Evolutionary conservation across 2,329 filamentous ascomycete species (phyloP).

Genomic region (Beauveria scarabaeidicola): DNA sequence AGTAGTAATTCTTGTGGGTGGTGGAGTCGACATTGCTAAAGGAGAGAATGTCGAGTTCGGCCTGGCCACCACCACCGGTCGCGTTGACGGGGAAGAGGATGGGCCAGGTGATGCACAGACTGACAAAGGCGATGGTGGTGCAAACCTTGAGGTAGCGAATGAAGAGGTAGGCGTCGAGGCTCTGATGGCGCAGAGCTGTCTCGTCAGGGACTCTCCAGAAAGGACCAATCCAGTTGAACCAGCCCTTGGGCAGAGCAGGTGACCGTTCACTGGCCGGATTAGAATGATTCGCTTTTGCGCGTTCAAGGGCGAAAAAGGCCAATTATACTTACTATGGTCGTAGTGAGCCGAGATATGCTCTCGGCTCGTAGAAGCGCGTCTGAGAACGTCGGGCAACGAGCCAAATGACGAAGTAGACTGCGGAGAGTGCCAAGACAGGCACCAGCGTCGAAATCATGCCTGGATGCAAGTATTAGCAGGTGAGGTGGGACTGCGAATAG

Average conservation of each 20-base stretch:
- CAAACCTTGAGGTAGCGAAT: slow-evolving; percentile 12
- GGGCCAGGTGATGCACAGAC: slow-evolving; percentile 75
- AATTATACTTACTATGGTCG: slow-evolving; percentile 36
- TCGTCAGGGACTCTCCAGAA: slow-evolving; percentile 62
- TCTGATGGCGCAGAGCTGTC: slow-evolving; percentile 77
- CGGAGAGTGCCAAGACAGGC: slow-evolving; percentile 41
- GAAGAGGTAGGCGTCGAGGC: slow-evolving; percentile 72
- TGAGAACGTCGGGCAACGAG: slow-evolving; percentile 38
- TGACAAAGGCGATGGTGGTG: slow-evolving; percentile 25
- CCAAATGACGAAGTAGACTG: slow-evolving; percentile 43
- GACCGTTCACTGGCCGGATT: slow-evolving; percentile 40
- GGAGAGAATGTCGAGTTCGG: slow-evolving; percentile 49
- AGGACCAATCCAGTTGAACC: slow-evolving; percentile 52
- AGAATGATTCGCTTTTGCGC: too few species aligned
- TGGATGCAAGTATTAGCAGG: slow-evolving; percentile 11
- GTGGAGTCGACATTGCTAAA: slow-evolving; percentile 37
- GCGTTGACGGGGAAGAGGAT: slow-evolving; percentile 77
- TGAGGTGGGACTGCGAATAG: not conserved
- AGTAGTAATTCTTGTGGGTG: slow-evolving; percentile 57
- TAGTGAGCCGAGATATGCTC: slow-evolving; percentile 41
- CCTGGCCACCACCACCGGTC: slow-evolving; percentile 59
- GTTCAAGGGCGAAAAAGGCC: not conserved
- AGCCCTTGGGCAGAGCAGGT: slow-evolving; percentile 45
- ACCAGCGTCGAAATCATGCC: slow-evolving; percentile 43
- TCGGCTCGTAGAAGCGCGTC: slow-evolving; percentile 46